Conservation (phyloP, 1,284 basidiomycete species). For the Ceratobasidium theobromae region DNA sequence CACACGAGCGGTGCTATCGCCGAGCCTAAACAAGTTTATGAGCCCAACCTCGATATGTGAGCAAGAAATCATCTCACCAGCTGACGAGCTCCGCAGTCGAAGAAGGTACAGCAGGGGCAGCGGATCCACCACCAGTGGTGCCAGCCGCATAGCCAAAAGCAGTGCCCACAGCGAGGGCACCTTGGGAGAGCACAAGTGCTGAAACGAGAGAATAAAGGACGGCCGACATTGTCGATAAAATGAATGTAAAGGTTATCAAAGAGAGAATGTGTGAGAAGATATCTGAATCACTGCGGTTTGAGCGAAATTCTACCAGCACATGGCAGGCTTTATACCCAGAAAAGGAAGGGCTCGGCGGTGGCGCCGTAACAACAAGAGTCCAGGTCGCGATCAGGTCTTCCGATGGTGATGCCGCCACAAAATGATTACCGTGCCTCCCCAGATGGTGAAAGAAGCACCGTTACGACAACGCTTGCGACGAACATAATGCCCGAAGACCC, state of each 20-base stretch:
- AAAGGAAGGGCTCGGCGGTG: no score
- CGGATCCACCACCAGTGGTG: constrained; percentile 44
- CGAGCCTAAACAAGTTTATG: constrained; percentile 37
- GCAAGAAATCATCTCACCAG: neutral
- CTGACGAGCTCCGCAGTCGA: constrained; percentile 40
- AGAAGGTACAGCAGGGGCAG: constrained; percentile 40
- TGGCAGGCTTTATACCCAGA: neutral
- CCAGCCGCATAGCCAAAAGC: constrained; percentile 39
- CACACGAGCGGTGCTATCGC: constrained; percentile 41
- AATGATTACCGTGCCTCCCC: neutral
- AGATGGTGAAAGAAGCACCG: neutral
- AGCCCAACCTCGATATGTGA: neutral
- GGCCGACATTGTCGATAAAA: constrained; percentile 3
- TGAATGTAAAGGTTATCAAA: neutral
- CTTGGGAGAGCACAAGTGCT: neutral
- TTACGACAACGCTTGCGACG: no score
- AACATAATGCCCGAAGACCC: no score
- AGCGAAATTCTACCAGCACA: neutral
- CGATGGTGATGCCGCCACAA: neutral
- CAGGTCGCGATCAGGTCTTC: neutral
- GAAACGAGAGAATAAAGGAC: neutral
- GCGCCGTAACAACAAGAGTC: neutral
- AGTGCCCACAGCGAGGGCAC: constrained; percentile 36
- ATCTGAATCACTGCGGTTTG: constrained; percentile 4
- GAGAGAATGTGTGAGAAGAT: neutral